Evolutionary conservation across 306 rosid species (phyloP).

Genomic region (Vicia faba): DNA sequence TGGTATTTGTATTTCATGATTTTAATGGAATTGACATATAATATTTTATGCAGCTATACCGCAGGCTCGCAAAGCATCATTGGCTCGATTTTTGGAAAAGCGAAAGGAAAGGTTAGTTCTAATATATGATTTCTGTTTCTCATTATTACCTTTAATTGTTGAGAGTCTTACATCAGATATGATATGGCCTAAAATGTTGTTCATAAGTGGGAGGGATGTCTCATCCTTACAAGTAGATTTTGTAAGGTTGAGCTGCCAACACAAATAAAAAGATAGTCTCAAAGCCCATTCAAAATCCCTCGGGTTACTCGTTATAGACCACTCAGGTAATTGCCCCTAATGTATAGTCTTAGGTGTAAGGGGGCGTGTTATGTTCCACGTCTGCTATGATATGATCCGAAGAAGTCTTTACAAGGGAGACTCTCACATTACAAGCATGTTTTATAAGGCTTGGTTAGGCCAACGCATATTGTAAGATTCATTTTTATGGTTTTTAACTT

Average conservation of each 20-base stretch:
- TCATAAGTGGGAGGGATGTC: not conserved
- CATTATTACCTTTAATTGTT: constrained; percentile 4
- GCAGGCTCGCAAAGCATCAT: constrained; percentile 88
- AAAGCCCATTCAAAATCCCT: not conserved
- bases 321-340: not conserved
- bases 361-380: not conserved
- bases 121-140: not conserved
- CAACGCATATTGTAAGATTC: not conserved
- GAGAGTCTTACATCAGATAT: not conserved
- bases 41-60: constrained; percentile 59
- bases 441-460: not conserved
- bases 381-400: not conserved
- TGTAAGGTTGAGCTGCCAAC: not conserved
- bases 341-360: not conserved
- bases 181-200: not conserved
- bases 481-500: not conserved
- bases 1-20: constrained; percentile 13
- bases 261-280: not conserved
- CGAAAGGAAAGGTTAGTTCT: constrained; percentile 81
- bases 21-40: constrained; percentile 1
- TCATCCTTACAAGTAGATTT: not conserved
- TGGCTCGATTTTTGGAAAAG: constrained; percentile 86
- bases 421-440: not conserved
- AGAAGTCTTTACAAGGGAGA: not conserved
- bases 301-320: not conserved